Evolutionary conservation across 1,284 basidiomycete species (phyloP).

Genomic region (Calocybe gambosa): DNA sequence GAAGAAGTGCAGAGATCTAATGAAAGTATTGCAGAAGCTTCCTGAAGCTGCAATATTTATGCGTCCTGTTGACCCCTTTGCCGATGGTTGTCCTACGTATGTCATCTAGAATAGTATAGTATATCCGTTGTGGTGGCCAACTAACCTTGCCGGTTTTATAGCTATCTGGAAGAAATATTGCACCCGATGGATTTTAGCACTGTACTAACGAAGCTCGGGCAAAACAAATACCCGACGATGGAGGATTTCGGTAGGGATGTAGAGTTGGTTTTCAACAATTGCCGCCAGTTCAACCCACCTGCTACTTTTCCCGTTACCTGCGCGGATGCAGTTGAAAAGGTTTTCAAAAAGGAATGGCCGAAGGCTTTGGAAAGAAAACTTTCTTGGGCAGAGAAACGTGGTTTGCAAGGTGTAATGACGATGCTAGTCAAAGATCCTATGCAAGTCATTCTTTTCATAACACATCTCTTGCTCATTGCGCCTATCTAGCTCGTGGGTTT

Average conservation of each 20-base stretch:
- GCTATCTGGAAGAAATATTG: slow-evolving; percentile 90
- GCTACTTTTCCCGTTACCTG: slow-evolving; percentile 70
- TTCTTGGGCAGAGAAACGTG: slow-evolving; percentile 76
- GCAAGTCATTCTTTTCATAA: slow-evolving; percentile 38
- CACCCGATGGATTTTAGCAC: slow-evolving; percentile 95
- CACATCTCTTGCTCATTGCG: slow-evolving; percentile 4
- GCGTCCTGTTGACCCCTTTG: slow-evolving; percentile 80
- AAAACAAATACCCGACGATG: slow-evolving; percentile 69
- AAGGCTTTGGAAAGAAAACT: slow-evolving; percentile 74
- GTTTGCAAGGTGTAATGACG: slow-evolving; percentile 68
- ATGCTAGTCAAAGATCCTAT: slow-evolving; percentile 65
- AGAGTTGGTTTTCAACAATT: slow-evolving; percentile 85
- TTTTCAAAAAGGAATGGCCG: slow-evolving; percentile 84
- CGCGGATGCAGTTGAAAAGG: slow-evolving; percentile 69
- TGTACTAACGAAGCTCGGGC: slow-evolving; percentile 66
- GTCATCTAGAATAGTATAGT: slow-evolving; percentile 23
- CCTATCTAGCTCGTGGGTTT: slow-evolving; percentile 59
- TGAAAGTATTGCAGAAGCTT: slow-evolving; percentile 62
- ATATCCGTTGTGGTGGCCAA: not conserved
- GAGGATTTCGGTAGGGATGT: slow-evolving; percentile 80
- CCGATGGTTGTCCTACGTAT: slow-evolving; percentile 83
- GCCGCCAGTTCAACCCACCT: slow-evolving; percentile 83
- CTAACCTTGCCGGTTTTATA: slow-evolving; percentile 23
- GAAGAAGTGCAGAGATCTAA: slow-evolving; percentile 74
- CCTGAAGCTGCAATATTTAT: slow-evolving; percentile 76